phyloP scores from a whole-genome alignment of 2,329 filamentous ascomycete genomes.

The Colletotrichum nymphaeae region DNA sequence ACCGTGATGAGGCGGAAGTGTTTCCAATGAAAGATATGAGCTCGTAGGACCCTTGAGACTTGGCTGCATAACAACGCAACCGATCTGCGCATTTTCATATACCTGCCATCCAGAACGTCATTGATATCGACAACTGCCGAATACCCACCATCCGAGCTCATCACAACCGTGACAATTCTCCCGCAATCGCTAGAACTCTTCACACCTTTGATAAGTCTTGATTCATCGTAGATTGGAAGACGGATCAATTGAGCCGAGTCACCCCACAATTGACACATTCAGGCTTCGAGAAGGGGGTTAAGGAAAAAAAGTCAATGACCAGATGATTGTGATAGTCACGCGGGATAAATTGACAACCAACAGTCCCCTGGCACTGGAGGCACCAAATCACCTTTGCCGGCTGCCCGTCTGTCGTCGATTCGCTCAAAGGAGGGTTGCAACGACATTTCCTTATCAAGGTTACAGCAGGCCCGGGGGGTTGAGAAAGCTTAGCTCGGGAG shows the following conservation, averaged over 20 bases:
- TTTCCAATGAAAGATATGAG: not conserved
- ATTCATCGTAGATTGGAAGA: not conserved
- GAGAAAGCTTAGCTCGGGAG: constrained; percentile 8
- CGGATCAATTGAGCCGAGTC: not conserved
- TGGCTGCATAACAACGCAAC: not conserved
- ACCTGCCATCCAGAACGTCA: not conserved
- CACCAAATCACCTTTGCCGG: not conserved
- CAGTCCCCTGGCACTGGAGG: not conserved
- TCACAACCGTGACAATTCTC: not conserved
- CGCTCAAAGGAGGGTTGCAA: not conserved
- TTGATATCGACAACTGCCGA: not conserved
- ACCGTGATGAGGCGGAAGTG: too few species aligned
- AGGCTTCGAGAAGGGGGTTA: not conserved
- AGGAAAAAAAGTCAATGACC: not conserved
- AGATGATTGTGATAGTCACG: not conserved
- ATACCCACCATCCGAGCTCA: not conserved
- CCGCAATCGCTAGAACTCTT: not conserved
- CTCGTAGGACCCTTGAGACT: not conserved
- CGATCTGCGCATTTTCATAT: too few species aligned
- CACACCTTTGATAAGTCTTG: not conserved
- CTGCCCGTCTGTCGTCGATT: not conserved
- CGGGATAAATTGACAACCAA: not conserved
- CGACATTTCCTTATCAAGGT: not conserved
- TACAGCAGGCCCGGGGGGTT: not conserved
- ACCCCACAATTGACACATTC: not conserved